Evolutionary conservation across 768 basidiomycete species (phyloP).

Genomic region (Suillus clintonianus): DNA sequence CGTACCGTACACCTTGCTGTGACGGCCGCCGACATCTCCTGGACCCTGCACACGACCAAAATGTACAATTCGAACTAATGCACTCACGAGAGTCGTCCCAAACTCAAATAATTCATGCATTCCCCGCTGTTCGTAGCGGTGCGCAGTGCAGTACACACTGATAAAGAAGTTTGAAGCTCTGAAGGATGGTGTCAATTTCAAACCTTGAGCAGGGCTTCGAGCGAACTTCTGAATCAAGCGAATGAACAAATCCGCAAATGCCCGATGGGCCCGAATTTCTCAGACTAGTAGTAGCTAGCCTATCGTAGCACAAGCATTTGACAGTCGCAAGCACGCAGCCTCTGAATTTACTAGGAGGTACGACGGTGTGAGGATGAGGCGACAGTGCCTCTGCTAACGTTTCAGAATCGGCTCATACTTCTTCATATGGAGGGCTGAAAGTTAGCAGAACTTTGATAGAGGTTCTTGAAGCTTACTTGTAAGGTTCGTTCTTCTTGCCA

Average conservation of each 20-base stretch:
- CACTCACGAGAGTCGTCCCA: neutral
- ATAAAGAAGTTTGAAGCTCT: too few species aligned
- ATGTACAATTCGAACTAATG: neutral
- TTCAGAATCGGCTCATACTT: neutral
- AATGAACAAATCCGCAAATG: too few species aligned
- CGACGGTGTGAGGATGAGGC: neutral
- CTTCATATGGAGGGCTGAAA: neutral
- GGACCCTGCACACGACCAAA: neutral
- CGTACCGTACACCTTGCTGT: neutral
- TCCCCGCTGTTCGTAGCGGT: neutral
- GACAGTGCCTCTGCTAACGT: neutral
- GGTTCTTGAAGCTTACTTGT: neutral
- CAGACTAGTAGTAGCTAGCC: neutral
- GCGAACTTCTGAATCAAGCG: too few species aligned
- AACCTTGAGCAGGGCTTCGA: too few species aligned
- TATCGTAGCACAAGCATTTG: too few species aligned
- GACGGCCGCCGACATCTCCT: neutral
- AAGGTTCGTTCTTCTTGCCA: neutral
- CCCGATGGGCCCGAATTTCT: neutral
- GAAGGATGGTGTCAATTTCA: too few species aligned
- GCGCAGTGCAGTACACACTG: neutral
- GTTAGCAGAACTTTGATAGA: neutral
- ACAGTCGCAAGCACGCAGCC: neutral
- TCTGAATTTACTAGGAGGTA: neutral
- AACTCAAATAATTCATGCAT: too few species aligned